Conservation (phyloP, 2,329 filamentous ascomycete species). For the Cladosporium velox region DNA sequence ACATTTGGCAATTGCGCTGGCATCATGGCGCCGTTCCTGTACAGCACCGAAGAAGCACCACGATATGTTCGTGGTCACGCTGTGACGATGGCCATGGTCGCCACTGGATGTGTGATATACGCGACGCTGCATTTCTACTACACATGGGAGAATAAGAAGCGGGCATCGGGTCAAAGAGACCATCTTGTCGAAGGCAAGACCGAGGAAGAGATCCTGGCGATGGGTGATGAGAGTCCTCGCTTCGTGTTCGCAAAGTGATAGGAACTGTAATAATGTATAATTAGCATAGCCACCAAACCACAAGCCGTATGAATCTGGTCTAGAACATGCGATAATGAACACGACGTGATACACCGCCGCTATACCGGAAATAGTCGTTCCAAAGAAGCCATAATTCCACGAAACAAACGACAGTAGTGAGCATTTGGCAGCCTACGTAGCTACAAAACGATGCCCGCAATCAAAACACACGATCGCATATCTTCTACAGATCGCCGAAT, state of each 20-base stretch:
- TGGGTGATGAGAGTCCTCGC: constrained; percentile 61
- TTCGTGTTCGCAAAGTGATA: constrained; percentile 10
- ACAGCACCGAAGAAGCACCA: constrained; percentile 47
- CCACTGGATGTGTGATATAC: constrained; percentile 16
- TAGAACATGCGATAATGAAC: no score
- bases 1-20: constrained; percentile 70
- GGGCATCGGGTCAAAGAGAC: constrained; percentile 63
- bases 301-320: not conserved
- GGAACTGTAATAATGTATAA: not conserved
- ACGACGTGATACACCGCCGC: no score
- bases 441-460: not conserved
- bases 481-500: not conserved
- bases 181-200: constrained; percentile 65
- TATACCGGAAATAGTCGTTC: no score
- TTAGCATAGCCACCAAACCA: not conserved
- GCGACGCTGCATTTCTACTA: constrained; percentile 42
- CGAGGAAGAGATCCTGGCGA: constrained; percentile 59
- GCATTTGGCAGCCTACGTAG: no score
- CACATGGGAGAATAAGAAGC: constrained; percentile 40
- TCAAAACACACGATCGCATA: not conserved
- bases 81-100: constrained; percentile 54
- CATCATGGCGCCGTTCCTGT: constrained; percentile 64
- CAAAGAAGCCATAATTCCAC: not conserved
- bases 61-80: constrained; percentile 55
- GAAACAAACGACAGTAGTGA: not conserved